Base-by-base conservation (phyloP, 305 asterid species). In the Salvia sclarea region DNA sequence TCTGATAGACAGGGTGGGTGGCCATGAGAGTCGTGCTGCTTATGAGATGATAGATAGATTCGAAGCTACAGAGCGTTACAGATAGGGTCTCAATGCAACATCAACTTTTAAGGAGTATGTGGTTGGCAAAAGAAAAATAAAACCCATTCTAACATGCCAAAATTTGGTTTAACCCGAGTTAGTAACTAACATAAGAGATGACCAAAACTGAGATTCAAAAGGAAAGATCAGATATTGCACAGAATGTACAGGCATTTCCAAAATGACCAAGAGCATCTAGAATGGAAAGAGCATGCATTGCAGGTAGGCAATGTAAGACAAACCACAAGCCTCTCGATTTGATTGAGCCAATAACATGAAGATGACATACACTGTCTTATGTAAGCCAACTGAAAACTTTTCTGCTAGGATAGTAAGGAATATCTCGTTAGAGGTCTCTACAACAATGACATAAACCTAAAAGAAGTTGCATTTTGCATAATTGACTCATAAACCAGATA, bases 291-390 rank as follows among this genome's bases (percentile, higher is more conserved):
- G 35, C 33, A 49, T 63, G 28, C 2, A 41, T 6, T 20, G 48
- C 49, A 40, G 56, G 56, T 18, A 52, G 57, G 44, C 16, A 72
- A 72, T 55, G 59, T 28, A 43, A 72, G 14, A 64, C 3, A 61
- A 16, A 10, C 17, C 13, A 41, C 48, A 71, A 52, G 63, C 63
- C 45, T 9, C 20, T 28, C 61, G 25, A 37, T 18, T 16, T 43
- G 12, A 12, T 56, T 1, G 41, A n/a, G 62, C 20, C 12, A 24
- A 22, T 44, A 50, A 24, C 10, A 40, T 38, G 52, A 62, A 8
- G 30, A 41, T 57, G 35, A 44, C 2, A 47, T 38, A 28, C 38
- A 49, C 8, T 24, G 35, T 9, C 16, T 17, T 21, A 24, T 31
- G 44, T 49, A 3, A 2, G 56, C 48, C 16, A 65, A 59, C 50